A percentile compares a stretch with the other conserved stretches of the same genome.
Conservation (phyloP, 495 filamentous ascomycete genomes). For the Astrothelium macrocarpum region DNA sequence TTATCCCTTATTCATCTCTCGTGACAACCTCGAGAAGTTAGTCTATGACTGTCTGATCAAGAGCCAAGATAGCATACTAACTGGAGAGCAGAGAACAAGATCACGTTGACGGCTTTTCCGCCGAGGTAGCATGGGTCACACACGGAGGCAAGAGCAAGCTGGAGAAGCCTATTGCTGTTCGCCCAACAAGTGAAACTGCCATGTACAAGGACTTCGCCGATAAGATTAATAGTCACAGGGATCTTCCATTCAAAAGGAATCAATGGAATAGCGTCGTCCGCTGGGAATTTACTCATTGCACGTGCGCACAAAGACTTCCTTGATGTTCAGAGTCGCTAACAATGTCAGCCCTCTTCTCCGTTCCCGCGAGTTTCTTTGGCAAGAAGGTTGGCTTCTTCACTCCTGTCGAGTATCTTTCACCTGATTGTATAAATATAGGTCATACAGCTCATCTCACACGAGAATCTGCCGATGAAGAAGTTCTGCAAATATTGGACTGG, state of each 20-base stretch:
- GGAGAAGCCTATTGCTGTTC: slow-evolving; percentile 89
- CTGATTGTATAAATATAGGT: too few species aligned
- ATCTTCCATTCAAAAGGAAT: slow-evolving; percentile 84
- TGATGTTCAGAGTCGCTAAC: too few species aligned
- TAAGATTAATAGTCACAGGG: slow-evolving; percentile 90
- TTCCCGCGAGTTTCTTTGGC: slow-evolving; percentile 93
- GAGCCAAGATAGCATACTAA: too few species aligned
- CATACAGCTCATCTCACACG: slow-evolving; percentile 89
- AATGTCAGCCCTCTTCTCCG: slow-evolving; percentile 87
- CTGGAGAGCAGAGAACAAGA: too few species aligned
- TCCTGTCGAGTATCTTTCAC: too few species aligned
- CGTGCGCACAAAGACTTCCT: too few species aligned
- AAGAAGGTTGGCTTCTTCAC: slow-evolving; percentile 59
- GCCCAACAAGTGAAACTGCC: slow-evolving; percentile 88
- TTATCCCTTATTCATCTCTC: slow-evolving; percentile 88
- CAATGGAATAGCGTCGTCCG: slow-evolving; percentile 98
- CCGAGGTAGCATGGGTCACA: slow-evolving; percentile 97
- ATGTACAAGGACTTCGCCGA: slow-evolving; percentile 96
- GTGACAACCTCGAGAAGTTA: slow-evolving; percentile 82
- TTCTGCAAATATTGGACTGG: slow-evolving; percentile 83
- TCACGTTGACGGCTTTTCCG: slow-evolving; percentile 94
- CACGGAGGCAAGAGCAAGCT: slow-evolving; percentile 84
- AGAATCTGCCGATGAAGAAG: slow-evolving; percentile 67
- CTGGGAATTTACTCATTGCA: slow-evolving; percentile 98
- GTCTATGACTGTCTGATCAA: too few species aligned